Percentiles rank a stretch among this genome's conserved stretches.
These are phyloP conservation scores for Fistulinella cinereoalba DNA, from an alignment of 1,284 basidiomycete genomes.

Conservation along the genomic window DNA sequence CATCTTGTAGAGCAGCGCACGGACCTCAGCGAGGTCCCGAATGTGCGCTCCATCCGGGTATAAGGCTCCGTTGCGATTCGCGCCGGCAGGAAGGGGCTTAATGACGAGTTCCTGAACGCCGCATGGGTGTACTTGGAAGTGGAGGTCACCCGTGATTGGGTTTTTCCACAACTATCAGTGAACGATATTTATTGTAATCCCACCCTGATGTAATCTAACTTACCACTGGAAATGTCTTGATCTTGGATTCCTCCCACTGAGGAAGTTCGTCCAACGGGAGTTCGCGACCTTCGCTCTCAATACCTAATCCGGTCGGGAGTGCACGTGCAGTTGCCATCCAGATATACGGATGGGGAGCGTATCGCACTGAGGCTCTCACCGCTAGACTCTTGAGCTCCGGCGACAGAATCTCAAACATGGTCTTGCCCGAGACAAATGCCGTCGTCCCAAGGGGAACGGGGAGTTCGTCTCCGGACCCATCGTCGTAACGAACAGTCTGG, in stretches of 20 bases:
- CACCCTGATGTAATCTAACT: constrained; percentile 20
- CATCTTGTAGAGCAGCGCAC: constrained; percentile 64
- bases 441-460: constrained; percentile 85
- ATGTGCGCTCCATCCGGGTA: constrained; percentile 69
- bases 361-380: constrained; percentile 63
- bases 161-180: constrained; percentile 70
- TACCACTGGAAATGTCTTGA: constrained; percentile 68
- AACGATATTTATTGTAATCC: not conserved
- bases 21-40: constrained; percentile 58
- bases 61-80: constrained; percentile 43
- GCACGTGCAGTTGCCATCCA: constrained; percentile 73
- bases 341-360: constrained; percentile 71
- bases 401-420: constrained; percentile 84
- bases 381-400: constrained; percentile 77
- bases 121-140: constrained; percentile 70
- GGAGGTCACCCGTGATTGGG: constrained; percentile 64
- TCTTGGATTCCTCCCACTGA: constrained; percentile 59
- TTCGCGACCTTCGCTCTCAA: constrained; percentile 67
- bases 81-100: constrained; percentile 52
- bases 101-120: constrained; percentile 50
- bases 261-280: constrained; percentile 57
- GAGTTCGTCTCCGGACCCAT: constrained; percentile 83
- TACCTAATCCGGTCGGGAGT: constrained; percentile 65
- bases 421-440: constrained; percentile 76
- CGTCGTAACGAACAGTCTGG: constrained; percentile 82